Evolutionary conservation across 768 basidiomycete genomes (phyloP).

Genomic region (Suillus brevipes): DNA sequence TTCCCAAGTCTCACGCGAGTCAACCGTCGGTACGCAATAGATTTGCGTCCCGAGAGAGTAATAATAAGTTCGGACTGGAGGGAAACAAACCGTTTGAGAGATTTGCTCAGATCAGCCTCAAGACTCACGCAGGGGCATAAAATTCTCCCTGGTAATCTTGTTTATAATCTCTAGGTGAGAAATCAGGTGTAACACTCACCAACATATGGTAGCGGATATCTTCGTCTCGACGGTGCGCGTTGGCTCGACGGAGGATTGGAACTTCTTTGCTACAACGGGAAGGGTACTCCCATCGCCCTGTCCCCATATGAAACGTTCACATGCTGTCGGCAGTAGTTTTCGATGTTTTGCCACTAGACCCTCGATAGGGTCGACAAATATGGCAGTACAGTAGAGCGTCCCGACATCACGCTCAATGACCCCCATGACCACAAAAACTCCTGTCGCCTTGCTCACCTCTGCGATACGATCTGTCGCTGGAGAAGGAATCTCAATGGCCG

Average conservation of each 20-base stretch:
- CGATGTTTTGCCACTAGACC: slow-evolving; percentile 64
- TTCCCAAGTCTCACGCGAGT: slow-evolving; percentile 56
- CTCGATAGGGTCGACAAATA: slow-evolving; percentile 53
- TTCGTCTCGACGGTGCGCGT: slow-evolving; percentile 38
- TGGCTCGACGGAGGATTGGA: slow-evolving; percentile 25
- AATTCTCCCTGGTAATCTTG: slow-evolving; percentile 56
- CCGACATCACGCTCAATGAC: slow-evolving; percentile 60
- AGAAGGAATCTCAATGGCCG: slow-evolving; percentile 60
- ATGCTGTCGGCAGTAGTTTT: slow-evolving; percentile 62
- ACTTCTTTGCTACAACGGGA: slow-evolving; percentile 46
- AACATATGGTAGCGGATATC: slow-evolving; percentile 58
- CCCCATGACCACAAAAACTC: slow-evolving; percentile 59
- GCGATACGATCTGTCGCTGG: slow-evolving; percentile 49
- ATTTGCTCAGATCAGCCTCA: background rate
- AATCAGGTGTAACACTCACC: slow-evolving; percentile 36
- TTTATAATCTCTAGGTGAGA: background rate
- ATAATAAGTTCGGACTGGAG: slow-evolving; percentile 55
- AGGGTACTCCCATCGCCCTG: slow-evolving; percentile 56
- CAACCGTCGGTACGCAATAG: slow-evolving; percentile 69
- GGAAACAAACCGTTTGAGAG: background rate
- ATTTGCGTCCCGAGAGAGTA: slow-evolving; percentile 60
- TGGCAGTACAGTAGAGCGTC: slow-evolving; percentile 60
- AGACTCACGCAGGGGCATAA: slow-evolving; percentile 59
- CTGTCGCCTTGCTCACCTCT: slow-evolving; percentile 45
- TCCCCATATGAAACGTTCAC: slow-evolving; percentile 64